Base-by-base conservation (phyloP, 2,329 filamentous ascomycete genomes). In the Akanthomyces uredinophilus region DNA sequence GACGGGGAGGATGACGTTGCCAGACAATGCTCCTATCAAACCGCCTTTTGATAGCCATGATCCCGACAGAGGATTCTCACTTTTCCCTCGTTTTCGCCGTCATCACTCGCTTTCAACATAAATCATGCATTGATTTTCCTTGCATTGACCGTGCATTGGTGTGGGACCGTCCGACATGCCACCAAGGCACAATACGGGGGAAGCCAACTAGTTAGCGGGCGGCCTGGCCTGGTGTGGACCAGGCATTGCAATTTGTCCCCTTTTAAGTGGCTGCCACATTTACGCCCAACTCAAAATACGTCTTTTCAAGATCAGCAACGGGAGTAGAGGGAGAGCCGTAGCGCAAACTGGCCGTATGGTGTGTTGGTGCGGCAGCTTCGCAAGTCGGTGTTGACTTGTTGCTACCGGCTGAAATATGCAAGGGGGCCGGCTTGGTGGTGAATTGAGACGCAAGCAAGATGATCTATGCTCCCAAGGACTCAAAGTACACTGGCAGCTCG, bases 211-310 rank as follows among this genome's bases (percentile, higher is more conserved):
- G 32, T 11, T 35, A 35, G 24, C 24, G 2, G 7, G 37, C 18
- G 24, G 29, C 4, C 10, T 4, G 18, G 35, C 18, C 43, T 5
- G 4, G 29, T 44, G 57, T 51, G 57, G 57, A 35, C 37, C 57
- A 24, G 7, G 57, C 29, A 60, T 60, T 52, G 27, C 57, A 35
- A 60, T 60, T 60, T 27, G 29, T 35, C 49, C 49, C 47, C 57
- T 27, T 53, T 60, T 60, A 18, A 60, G 57, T 60, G 57, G 57
- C 32, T 57, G 43, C 13, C 13, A 18, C 32, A 24, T 46, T 11
- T 22, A 18, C 10, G 13, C 29, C 20, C 20, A 18, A 14, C 50
- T 53, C 50, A 24, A 22, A 39, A 39, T 35, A 37, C 13, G 24
- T 16, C 20, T 10, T 53, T 51, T 39, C 1, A 8, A 14, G 1